Evolutionary conservation across 495 filamentous ascomycete species (phyloP).

Genomic region (Aspergillus olivimuriae): DNA sequence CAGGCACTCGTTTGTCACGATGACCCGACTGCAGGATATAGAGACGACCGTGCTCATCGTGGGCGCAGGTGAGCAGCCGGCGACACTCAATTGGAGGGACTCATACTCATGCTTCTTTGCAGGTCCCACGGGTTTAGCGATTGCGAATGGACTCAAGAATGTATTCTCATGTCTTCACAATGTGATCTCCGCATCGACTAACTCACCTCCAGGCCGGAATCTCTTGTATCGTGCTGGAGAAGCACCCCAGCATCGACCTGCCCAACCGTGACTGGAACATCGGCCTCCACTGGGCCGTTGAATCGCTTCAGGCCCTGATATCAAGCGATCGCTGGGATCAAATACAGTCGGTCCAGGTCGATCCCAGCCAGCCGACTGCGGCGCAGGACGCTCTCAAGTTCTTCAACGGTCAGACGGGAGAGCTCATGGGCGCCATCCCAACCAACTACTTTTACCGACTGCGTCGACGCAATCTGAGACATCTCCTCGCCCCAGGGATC

Average conservation of each 20-base stretch:
- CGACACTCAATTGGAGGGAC: not conserved
- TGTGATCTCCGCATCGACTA: too few species aligned
- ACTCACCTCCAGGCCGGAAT: conserved; percentile 39
- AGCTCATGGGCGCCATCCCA: conserved; percentile 27
- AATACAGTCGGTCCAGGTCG: conserved; percentile 35
- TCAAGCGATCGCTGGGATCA: conserved; percentile 24
- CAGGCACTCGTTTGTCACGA: too few species aligned
- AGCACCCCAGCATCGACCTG: conserved; percentile 26
- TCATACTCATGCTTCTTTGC: not conserved
- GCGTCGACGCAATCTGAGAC: conserved; percentile 34
- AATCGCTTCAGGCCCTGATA: conserved; percentile 32
- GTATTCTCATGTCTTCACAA: conserved; percentile 9
- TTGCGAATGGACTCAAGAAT: conserved; percentile 43
- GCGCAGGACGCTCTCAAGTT: conserved; percentile 32
- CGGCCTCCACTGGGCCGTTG: conserved; percentile 47
- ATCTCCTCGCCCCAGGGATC: conserved; percentile 30
- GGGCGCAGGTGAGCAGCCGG: conserved; percentile 11
- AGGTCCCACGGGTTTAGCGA: conserved; percentile 34
- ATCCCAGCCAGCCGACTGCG: conserved; percentile 23
- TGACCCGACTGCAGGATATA: too few species aligned
- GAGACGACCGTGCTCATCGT: conserved; percentile 15
- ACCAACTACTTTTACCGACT: conserved; percentile 40
- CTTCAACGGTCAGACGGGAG: conserved; percentile 44
- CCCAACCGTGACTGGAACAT: conserved; percentile 53
- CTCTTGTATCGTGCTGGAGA: conserved; percentile 43